Base-by-base conservation (phyloP, 2,329 filamentous ascomycete genomes). In the Aspergillus sp. region DNA sequence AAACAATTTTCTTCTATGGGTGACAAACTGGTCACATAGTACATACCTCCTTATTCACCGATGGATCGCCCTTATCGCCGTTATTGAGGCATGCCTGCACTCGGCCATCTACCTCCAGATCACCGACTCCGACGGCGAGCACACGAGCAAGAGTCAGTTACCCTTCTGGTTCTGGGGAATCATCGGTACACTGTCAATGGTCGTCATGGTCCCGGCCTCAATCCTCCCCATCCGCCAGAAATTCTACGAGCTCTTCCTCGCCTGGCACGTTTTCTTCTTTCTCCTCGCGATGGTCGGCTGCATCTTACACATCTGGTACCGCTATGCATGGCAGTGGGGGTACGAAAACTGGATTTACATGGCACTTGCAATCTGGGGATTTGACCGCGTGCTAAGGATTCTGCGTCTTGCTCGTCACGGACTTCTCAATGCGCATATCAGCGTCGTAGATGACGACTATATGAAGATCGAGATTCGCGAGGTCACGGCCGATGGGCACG, bases 301-400 rank as follows among this genome's bases (percentile, higher is more conserved):
- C n/a, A 77, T 68, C 67, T 75, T 75, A 52, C 75, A 78, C 54
- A 60, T 75, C n/a, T 56, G 55, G 18, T 46, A 57, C 12, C 52
- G 88, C 11, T 81, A 77, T 60, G 54, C 65, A 1, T 68, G 73
- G 39, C 65, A 72, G 4, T 80, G 77, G 68, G 81, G 81, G 0
- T 81, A 83, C 55, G 80, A 83, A 60, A 66, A 72, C 9, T 84
- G 81, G 81, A 58, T 56, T 18, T 57, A 57, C 20, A 18, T 39
- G 1, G 55, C 36, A 1, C 51, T 57, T 16, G 55, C 24, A 3
- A 16, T 53, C 24, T 57, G 55, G 55, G 55, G 32, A 0, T 57
- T 53, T 16, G 49, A 57, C 5, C 49, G 55, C 1, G 55, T 10
- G 4, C 32, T 53, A 22, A 49, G 55, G 24, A 18, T 57, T 9